A percentile compares a stretch with the other conserved stretches of the same genome.
Conservation (phyloP, 495 filamentous ascomycete genomes). For the Cercophora samala region DNA sequence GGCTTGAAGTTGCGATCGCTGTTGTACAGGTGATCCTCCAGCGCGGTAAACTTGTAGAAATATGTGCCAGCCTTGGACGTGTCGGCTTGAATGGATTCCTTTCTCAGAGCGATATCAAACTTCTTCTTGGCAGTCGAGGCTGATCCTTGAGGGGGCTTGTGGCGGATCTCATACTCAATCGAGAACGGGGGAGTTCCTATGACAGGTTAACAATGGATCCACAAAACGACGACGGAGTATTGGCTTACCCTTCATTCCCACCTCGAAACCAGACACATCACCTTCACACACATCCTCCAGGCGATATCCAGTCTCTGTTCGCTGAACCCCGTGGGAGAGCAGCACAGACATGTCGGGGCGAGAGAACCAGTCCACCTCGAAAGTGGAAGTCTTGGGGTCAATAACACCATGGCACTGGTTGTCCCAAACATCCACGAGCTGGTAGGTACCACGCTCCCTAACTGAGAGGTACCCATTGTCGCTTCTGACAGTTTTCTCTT, state of each 20-base stretch:
- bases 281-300: slow-evolving; percentile 90
- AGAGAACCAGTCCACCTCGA: slow-evolving; percentile 79
- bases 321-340: slow-evolving; percentile 55
- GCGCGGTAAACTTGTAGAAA: slow-evolving; percentile 76
- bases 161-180: slow-evolving; percentile 74
- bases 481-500: slow-evolving; percentile 43
- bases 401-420: slow-evolving; percentile 74
- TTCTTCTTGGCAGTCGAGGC: slow-evolving; percentile 59
- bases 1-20: slow-evolving; percentile 62
- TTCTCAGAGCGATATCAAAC: slow-evolving; percentile 66
- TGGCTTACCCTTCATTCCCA: slow-evolving; percentile 66
- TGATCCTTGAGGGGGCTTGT: slow-evolving; percentile 60
- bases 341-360: slow-evolving; percentile 68
- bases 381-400: slow-evolving; percentile 65
- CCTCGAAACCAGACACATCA: slow-evolving; percentile 81
- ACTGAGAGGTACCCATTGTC: slow-evolving; percentile 71
- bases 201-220: slow-evolving; percentile 11
- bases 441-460: slow-evolving; percentile 65
- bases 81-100: slow-evolving; percentile 75
- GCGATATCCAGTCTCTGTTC: slow-evolving; percentile 50
- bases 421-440: slow-evolving; percentile 73
- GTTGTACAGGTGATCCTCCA: slow-evolving; percentile 81
- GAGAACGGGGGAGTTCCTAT: slow-evolving; percentile 74
- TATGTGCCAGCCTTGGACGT: slow-evolving; percentile 76
- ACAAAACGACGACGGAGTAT: background rate